Conservation (phyloP, 129 eudicot species). For the Pseudognaphalium luteoalbum region DNA sequence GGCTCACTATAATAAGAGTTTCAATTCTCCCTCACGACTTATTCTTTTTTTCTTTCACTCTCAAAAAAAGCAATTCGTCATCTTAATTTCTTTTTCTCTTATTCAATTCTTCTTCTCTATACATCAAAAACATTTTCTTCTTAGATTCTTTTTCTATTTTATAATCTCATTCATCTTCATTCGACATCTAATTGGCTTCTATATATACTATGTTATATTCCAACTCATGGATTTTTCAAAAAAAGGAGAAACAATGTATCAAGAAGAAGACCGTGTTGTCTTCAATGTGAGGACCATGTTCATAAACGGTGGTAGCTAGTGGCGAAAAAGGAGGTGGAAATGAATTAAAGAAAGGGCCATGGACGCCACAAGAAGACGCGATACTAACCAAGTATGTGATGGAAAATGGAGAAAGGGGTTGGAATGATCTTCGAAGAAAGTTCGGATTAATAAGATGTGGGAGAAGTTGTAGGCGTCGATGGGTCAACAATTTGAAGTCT, state of each 20-base stretch:
- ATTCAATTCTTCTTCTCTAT: too few relatives aligned
- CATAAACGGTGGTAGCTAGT: neutral
- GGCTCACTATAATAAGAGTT: too few relatives aligned
- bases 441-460: constrained; percentile 53
- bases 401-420: constrained; percentile 60
- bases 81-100: too few relatives aligned
- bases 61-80: too few relatives aligned
- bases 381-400: constrained; percentile 49
- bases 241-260: neutral
- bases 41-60: too few relatives aligned
- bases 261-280: neutral
- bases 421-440: constrained; percentile 55
- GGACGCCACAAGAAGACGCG: constrained; percentile 64
- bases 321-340: neutral
- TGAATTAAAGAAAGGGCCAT: constrained; percentile 58
- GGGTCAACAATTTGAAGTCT: constrained; percentile 72
- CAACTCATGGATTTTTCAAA: too few relatives aligned
- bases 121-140: too few relatives aligned
- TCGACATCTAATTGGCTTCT: too few relatives aligned
- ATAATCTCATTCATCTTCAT: too few relatives aligned
- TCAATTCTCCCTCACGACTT: too few relatives aligned
- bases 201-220: too few relatives aligned
- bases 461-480: constrained; percentile 67
- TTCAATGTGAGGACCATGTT: neutral
- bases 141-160: too few relatives aligned